Conservation (phyloP, 495 filamentous ascomycete genomes). For the Annulohypoxylon stygium region DNA sequence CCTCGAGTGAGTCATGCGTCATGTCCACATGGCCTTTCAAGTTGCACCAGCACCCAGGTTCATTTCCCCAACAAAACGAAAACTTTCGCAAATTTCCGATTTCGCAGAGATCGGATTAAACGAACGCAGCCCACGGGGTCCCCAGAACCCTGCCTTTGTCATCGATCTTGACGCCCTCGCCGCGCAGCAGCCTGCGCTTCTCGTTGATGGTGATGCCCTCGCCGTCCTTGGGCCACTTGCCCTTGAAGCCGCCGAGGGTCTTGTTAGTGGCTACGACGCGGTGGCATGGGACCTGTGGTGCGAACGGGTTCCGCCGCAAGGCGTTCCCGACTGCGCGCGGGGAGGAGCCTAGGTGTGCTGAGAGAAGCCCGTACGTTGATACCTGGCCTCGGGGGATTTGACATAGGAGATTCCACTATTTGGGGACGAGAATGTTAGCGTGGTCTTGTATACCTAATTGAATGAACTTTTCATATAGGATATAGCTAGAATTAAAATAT, state of each 20-base stretch:
- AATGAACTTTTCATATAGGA: no score
- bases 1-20: not conserved
- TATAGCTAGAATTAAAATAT: not conserved
- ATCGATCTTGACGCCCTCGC: slow-evolving; percentile 59
- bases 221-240: slow-evolving; percentile 56
- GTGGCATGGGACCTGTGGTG: slow-evolving; percentile 71
- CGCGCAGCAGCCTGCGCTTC: slow-evolving; percentile 56
- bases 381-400: slow-evolving; percentile 78
- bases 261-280: slow-evolving; percentile 62
- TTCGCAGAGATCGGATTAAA: slow-evolving; percentile 17
- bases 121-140: slow-evolving; percentile 59
- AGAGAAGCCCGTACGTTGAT: slow-evolving; percentile 79
- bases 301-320: slow-evolving; percentile 77
- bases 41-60: not conserved
- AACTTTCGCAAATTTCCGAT: not conserved
- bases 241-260: slow-evolving; percentile 66
- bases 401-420: slow-evolving; percentile 70
- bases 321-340: slow-evolving; percentile 86
- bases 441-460: not conserved
- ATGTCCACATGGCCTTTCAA: not conserved
- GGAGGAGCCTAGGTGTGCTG: slow-evolving; percentile 74
- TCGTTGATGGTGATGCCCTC: slow-evolving; percentile 58
- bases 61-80: not conserved
- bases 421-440: slow-evolving; percentile 34
- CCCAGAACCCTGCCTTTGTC: slow-evolving; percentile 57